phyloP scores from a whole-genome alignment of 1,139 yeast species.

The Zygoascus sp. region DNA sequence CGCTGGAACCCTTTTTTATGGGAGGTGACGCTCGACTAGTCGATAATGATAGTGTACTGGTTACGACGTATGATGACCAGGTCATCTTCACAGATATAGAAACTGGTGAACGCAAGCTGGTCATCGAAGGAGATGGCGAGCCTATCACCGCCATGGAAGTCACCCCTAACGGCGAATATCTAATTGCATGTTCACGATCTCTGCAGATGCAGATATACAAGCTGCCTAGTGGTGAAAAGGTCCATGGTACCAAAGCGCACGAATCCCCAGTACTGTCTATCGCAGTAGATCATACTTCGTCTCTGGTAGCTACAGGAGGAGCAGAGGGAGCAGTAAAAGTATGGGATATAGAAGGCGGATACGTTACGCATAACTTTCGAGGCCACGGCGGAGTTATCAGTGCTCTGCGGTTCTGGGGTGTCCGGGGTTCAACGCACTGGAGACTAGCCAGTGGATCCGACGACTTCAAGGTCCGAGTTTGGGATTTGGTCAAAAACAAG shows the following conservation, averaged over 20 bases:
- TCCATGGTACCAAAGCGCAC: constrained; percentile 42
- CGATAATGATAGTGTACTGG: constrained; percentile 57
- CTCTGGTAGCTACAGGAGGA: constrained; percentile 88
- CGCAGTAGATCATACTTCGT: constrained; percentile 72
- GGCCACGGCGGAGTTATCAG: constrained; percentile 96
- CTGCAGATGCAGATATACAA: constrained; percentile 71
- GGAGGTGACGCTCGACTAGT: constrained; percentile 79
- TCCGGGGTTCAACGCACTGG: constrained; percentile 65
- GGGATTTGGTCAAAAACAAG: constrained; percentile 86
- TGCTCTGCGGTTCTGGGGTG: constrained; percentile 62
- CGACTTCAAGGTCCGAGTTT: constrained; percentile 71
- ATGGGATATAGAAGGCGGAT: constrained; percentile 88
- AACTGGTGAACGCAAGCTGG: constrained; percentile 55
- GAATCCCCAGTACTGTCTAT: constrained; percentile 80
- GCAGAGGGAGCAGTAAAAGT: constrained; percentile 91
- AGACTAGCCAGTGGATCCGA: constrained; percentile 77
- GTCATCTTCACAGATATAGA: constrained; percentile 62
- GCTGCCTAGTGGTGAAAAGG: constrained; percentile 32
- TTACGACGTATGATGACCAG: constrained; percentile 76
- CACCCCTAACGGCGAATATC: constrained; percentile 66
- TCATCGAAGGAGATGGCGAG: constrained; percentile 83
- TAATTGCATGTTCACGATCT: constrained; percentile 78
- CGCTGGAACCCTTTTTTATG: constrained; percentile 71
- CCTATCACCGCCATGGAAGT: constrained; percentile 66
- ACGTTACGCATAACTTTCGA: constrained; percentile 79